phyloP scores from a whole-genome alignment of 2,329 filamentous ascomycete species.

The Trichoderma sp. region DNA sequence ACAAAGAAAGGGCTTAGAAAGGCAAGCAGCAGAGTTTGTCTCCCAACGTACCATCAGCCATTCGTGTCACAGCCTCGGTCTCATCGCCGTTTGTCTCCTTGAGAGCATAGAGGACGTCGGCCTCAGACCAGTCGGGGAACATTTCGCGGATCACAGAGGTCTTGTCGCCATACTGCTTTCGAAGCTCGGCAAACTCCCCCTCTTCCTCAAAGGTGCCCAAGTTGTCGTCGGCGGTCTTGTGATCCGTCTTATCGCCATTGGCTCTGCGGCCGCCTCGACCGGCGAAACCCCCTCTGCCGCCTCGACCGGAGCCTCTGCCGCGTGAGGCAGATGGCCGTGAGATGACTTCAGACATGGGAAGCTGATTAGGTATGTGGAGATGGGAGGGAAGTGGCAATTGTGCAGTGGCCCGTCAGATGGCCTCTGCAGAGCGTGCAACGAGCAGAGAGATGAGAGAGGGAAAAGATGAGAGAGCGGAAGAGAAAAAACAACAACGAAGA shows the following conservation, averaged over 20 bases:
- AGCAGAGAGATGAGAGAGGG: constrained; percentile 31
- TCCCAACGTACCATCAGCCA: constrained; percentile 64
- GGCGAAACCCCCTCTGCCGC: constrained; percentile 74
- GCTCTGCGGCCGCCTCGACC: constrained; percentile 69
- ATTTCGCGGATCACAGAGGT: constrained; percentile 83
- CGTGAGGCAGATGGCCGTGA: constrained; percentile 77
- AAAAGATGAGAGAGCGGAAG: constrained; percentile 26
- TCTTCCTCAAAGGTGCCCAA: constrained; percentile 68
- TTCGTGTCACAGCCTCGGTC: constrained; percentile 70
- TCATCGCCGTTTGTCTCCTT: constrained; percentile 83
- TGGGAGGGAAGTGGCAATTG: constrained; percentile 22
- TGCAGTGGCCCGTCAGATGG: constrained; percentile 37
- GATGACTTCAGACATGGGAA: constrained; percentile 89
- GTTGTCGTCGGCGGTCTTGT: constrained; percentile 57
- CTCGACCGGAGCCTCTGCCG: constrained; percentile 86
- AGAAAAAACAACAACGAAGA: constrained; percentile 31
- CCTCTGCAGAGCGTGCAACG: constrained; percentile 33
- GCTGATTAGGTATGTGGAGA: constrained; percentile 41
- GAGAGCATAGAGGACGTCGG: constrained; percentile 88
- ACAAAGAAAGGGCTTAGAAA: not conserved
- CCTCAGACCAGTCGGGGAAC: constrained; percentile 93
- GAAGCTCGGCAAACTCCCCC: constrained; percentile 85
- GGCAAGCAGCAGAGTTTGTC: not conserved
- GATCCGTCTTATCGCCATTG: constrained; percentile 65
- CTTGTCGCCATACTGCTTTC: constrained; percentile 81